A percentile compares a stretch with the other conserved stretches of the same genome.
phyloP scores from a whole-genome alignment of 306 rosid species.

The Mimosa bimucronata region DNA sequence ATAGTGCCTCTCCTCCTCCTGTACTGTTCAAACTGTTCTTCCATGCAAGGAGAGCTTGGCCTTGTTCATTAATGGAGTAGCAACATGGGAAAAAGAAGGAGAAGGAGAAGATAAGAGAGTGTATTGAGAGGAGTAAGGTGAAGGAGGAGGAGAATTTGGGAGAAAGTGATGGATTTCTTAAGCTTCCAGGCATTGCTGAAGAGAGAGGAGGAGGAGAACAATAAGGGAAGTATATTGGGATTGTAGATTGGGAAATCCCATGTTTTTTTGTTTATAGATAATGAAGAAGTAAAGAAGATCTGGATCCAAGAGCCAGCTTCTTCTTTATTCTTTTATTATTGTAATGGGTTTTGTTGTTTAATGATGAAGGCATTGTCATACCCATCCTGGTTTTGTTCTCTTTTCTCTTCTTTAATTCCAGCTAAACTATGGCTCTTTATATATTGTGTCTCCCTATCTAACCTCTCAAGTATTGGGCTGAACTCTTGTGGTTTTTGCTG shows the following conservation, averaged over 20 bases:
- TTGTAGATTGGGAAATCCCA: slow-evolving; percentile 90
- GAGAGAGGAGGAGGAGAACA: slow-evolving; percentile 50
- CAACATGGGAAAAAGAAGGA: slow-evolving; percentile 44
- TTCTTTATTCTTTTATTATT: slow-evolving; percentile 61
- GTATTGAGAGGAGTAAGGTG: slow-evolving; percentile 58
- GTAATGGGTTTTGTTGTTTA: slow-evolving; percentile 49
- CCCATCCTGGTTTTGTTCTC: slow-evolving; percentile 39
- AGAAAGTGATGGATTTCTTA: slow-evolving; percentile 73
- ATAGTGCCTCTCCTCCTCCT: slow-evolving; percentile 34
- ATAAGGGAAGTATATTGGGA: slow-evolving; percentile 80
- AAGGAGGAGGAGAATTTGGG: slow-evolving; percentile 57
- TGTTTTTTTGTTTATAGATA: slow-evolving; percentile 93
- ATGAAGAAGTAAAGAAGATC: slow-evolving; percentile 56
- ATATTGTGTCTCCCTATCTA: slow-evolving; percentile 30
- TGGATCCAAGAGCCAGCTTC: slow-evolving; percentile 71
- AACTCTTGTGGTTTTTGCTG: slow-evolving; percentile 38
- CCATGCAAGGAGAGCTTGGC: slow-evolving; percentile 84
- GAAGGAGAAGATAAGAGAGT: slow-evolving; percentile 44
- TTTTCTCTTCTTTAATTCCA: not conserved
- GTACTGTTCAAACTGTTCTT: slow-evolving; percentile 67
- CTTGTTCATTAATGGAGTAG: slow-evolving; percentile 80
- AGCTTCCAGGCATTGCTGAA: slow-evolving; percentile 84
- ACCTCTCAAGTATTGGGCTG: slow-evolving; percentile 42
- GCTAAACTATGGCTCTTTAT: slow-evolving; percentile 16
- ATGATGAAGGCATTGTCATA: slow-evolving; percentile 51